Conservation (phyloP, 495 filamentous ascomycete species). For the Penicillium canescens region DNA sequence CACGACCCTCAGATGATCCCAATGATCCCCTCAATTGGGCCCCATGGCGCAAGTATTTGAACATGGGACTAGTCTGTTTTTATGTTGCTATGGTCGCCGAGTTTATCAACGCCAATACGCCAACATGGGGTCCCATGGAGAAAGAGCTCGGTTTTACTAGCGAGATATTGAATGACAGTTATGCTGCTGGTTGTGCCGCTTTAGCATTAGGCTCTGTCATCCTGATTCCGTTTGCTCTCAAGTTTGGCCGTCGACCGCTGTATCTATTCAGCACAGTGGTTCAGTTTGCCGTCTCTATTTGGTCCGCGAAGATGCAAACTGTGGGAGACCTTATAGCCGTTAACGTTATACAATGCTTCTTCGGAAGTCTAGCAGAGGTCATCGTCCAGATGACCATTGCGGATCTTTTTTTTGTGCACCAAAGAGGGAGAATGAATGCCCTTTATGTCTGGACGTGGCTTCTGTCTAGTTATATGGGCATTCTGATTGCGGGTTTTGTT, state of each 20-base stretch:
- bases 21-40: no score
- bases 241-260: constrained; percentile 37
- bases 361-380: constrained; percentile 32
- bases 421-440: constrained; percentile 33
- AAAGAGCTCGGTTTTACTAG: constrained; percentile 28
- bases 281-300: constrained; percentile 29
- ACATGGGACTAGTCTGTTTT: no score
- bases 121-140: constrained; percentile 34
- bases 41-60: no score
- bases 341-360: constrained; percentile 25
- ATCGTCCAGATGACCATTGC: constrained; percentile 43
- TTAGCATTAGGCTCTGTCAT: constrained; percentile 34
- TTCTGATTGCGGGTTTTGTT: constrained; percentile 38
- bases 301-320: constrained; percentile 31
- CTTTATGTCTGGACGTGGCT: constrained; percentile 34
- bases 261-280: constrained; percentile 33
- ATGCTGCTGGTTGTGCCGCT: constrained; percentile 25
- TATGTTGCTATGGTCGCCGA: no score
- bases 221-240: constrained; percentile 40
- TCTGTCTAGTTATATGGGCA: no score
- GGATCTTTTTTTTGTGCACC: constrained; percentile 45
- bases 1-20: no score
- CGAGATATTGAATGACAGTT: constrained; percentile 31
- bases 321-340: constrained; percentile 25
- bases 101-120: constrained; percentile 21